phyloP scores from a whole-genome alignment of 2,329 filamentous ascomycete genomes.

The Aplosporella prunicola region DNA sequence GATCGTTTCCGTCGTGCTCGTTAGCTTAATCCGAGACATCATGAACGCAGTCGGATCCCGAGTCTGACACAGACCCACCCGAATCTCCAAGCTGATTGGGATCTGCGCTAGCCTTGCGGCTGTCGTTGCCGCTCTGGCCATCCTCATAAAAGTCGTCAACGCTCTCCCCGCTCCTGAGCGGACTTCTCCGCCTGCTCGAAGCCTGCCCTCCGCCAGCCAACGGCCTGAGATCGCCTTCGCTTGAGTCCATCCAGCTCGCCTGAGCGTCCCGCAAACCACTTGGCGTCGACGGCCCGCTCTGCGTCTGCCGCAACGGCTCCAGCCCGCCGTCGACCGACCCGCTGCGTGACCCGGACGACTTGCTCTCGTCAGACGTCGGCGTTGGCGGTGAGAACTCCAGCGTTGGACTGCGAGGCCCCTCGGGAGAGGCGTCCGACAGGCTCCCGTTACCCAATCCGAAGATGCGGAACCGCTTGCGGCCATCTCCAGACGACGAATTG shows the following conservation, averaged over 20 bases:
- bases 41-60: too few relatives aligned
- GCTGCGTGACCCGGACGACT: too few relatives aligned
- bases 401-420: conserved; percentile 21
- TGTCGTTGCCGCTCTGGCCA: conserved; percentile 1
- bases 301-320: conserved; percentile 23
- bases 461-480: conserved; percentile 19
- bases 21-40: conserved; percentile 8
- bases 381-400: conserved; percentile 27
- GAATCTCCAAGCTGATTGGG: conserved; percentile 12
- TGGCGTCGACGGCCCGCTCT: conserved; percentile 36
- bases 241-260: conserved; percentile 29
- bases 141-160: conserved; percentile 14
- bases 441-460: conserved; percentile 6
- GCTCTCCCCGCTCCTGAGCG: conserved; percentile 23
- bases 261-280: conserved; percentile 31
- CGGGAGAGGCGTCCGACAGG: conserved; percentile 24
- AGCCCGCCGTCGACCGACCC: conserved; percentile 12
- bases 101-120: conserved; percentile 10
- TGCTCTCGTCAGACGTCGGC: conserved; percentile 21
- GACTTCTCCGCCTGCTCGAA: conserved; percentile 20
- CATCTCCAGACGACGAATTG: conserved; percentile 21
- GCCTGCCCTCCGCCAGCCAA: conserved; percentile 11
- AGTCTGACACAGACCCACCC: conserved; percentile 11
- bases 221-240: conserved; percentile 23
- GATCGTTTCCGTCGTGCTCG: neutral